Evolutionary conservation across 164 flowering plant genomes (phyloP).

Genomic region (Nymphaea thermarum): DNA sequence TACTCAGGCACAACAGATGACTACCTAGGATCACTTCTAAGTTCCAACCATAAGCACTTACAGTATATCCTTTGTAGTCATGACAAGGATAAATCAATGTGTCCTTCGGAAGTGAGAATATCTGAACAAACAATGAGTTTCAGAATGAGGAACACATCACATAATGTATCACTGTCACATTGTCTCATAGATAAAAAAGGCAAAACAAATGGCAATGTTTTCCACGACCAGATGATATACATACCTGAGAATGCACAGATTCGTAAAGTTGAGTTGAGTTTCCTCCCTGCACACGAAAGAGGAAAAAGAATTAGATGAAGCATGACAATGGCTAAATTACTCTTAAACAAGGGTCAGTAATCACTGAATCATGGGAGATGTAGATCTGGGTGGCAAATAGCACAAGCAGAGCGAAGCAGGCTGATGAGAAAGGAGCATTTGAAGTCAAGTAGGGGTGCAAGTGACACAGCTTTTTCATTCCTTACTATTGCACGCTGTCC

Average conservation of each 20-base stretch:
- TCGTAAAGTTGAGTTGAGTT: slow-evolving; percentile 68
- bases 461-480: no score
- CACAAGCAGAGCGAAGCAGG: no score
- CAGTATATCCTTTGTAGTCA: slow-evolving; percentile 88
- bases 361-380: no score
- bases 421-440: no score
- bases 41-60: slow-evolving; percentile 14
- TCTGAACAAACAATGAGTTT: slow-evolving; percentile 26
- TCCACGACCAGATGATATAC: slow-evolving; percentile 2
- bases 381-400: no score
- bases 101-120: slow-evolving; percentile 81
- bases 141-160: background rate
- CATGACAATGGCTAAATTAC: no score
- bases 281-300: slow-evolving; percentile 57
- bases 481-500: no score
- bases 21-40: background rate
- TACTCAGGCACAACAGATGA: background rate
- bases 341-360: no score
- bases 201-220: background rate
- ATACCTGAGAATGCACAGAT: slow-evolving; percentile 93
- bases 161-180: no score
- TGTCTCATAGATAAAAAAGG: no score
- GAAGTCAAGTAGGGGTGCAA: no score
- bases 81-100: slow-evolving; percentile 89
- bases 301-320: background rate